A percentile compares a stretch with the other conserved stretches of the same genome.
Evolutionary conservation across 1,284 basidiomycete genomes (phyloP).

Genomic region (Thelephora terrestris): DNA sequence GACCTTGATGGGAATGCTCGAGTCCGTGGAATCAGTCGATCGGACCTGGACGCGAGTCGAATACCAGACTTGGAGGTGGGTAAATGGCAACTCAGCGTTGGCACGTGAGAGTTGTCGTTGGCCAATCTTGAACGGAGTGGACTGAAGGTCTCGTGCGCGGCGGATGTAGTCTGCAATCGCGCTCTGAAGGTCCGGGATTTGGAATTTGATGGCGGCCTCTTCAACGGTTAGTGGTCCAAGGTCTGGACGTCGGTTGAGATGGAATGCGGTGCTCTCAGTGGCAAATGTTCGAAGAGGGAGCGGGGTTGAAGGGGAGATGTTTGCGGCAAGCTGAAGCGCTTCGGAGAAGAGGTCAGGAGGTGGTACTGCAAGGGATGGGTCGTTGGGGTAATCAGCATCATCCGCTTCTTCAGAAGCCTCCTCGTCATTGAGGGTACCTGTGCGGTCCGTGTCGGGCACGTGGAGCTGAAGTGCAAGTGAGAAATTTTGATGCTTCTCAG

Average conservation of each 20-base stretch:
- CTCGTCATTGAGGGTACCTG: constrained; percentile 4
- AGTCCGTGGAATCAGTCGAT: no score
- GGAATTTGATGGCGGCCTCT: constrained; percentile 12
- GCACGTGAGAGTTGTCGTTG: background rate
- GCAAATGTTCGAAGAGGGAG: constrained; percentile 10
- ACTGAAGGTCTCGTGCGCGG: no score
- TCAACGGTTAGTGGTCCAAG: constrained; percentile 12
- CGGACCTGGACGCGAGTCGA: background rate
- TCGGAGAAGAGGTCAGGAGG: background rate
- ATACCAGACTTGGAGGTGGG: background rate
- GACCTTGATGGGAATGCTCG: background rate
- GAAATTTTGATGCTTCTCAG: constrained; percentile 19
- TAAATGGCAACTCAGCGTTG: background rate
- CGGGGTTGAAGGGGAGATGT: constrained; percentile 1
- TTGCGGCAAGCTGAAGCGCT: background rate
- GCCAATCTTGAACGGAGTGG: background rate
- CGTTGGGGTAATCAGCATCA: background rate
- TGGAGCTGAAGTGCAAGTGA: constrained; percentile 17
- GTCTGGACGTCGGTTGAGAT: constrained; percentile 15
- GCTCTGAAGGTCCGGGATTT: constrained; percentile 18
- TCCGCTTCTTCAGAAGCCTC: background rate
- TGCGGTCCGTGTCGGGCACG: constrained; percentile 6
- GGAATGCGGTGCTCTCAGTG: constrained; percentile 13
- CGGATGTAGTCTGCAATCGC: constrained; percentile 18
- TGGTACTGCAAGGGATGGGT: no score